Evolutionary conservation across 352 stramenopile genomes (phyloP), one percentile per base, ranked within the genome.

Genomic region (Globisporangium radiosum): DNA sequence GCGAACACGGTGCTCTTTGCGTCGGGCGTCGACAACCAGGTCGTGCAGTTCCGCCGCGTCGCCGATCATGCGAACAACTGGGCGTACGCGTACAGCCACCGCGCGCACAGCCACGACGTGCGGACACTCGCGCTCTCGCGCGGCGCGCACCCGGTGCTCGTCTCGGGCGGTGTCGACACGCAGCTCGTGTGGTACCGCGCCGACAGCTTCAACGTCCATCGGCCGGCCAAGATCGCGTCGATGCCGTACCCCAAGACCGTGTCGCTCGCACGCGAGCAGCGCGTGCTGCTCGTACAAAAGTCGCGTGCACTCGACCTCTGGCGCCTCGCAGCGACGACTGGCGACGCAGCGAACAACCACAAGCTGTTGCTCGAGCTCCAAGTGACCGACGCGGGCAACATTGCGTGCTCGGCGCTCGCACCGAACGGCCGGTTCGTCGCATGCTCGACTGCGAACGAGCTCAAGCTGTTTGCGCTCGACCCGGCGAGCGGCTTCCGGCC

Each of bases 151-250:
- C 65, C 73, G 4, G 66, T 96, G 43, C 75, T 98, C 37, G 87
- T 97, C 15, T 97, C 88, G 13, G 92, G 88, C 36, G 90, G 94
- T 53, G 81, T 98, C 51, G 94, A 98, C 83, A 98, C 92, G 13
- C 93, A 97, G 72, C 65, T 98, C 7, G 95, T 96, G 50, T 95
- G 85, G 65, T 97, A 97, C 72, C 70, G 75, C 51, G 84, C 87
- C 19, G 65, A 76, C 47, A 85, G 78, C 42, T 98, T 98, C 68
- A 78, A 85, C 64, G 80, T 85, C 17, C 73, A 77, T 59, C 85
- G 92, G 1, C 91, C 94, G 7, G 78, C 70, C 66, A 96, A 96
- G 64, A 88, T 94, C 50, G 91, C 89, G 66, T 95, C 93, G 36
- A 97, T 91, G 76, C 81, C 85, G 53, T 81, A 92, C 66, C 79